Evolutionary conservation across 2,329 filamentous ascomycete species (phyloP), one percentile per base, ranked within the genome.

Genomic region (Xylariales sp.): DNA sequence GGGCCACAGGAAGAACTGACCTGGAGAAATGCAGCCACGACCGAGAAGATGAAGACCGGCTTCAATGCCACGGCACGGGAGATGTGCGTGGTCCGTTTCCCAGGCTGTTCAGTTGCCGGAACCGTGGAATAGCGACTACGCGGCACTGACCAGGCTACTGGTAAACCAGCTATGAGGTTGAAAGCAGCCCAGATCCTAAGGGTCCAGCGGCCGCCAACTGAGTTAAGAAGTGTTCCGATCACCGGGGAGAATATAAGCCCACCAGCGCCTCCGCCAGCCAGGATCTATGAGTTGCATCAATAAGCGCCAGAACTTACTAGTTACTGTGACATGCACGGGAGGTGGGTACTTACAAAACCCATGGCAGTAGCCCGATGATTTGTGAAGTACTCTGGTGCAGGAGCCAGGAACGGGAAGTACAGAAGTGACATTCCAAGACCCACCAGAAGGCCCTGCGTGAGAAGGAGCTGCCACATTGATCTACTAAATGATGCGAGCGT

Each of bases 361-460:
- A 71, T 65, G 3, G 68, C 67, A 5, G 61, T 62, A 2, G 67
- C 69, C 6, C 66, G 61, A 41, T 68, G 65, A n/a, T 55, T 58
- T 23, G 57, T 62, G 43, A 73, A 74, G 45, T 71, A 74, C 47
- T 73, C 69, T 1, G 70, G 68, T 8, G 69, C 65, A 4, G 67
- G 64, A 12, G 60, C 62, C 4, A 70, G 49, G 19, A 72, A 56
- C 7, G 65, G 61, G 37, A 66, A 68, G 38, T 66, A 65, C 16
- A 69, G 40, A 25, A 71, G 51, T 10, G 64, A 69, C 47, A 60
- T 61, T n/a, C 67, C 66, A 14, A 66, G 32, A 6, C 67, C 67
- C 29, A 62, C 59, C 11, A 69, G 44, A 10, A 69, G 46, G 2
- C 67, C 66, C 48, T 71, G 66, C 3, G 64, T 67, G 4, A 66